A percentile compares a stretch with the other conserved stretches of the same genome.
Conservation (phyloP, 768 basidiomycete genomes). For the Vararia minispora region DNA sequence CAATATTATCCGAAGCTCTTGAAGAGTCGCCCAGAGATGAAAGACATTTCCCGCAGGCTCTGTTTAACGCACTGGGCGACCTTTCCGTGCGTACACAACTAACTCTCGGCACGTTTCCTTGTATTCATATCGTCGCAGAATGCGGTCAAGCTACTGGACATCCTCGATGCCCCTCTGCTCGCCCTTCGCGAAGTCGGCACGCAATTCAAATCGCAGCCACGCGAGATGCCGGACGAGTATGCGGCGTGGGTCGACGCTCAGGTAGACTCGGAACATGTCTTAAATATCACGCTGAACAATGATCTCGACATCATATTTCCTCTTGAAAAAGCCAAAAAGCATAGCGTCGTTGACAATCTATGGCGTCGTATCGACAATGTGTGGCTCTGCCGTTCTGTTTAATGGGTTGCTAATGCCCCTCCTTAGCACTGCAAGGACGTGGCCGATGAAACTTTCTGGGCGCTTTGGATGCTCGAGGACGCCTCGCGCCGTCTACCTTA, state of each 20-base stretch:
- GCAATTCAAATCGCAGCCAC: slow-evolving; percentile 36
- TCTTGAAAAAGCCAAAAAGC: slow-evolving; percentile 41
- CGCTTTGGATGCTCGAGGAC: slow-evolving; percentile 9
- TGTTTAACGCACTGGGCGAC: slow-evolving; percentile 79
- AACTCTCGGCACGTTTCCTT: neutral
- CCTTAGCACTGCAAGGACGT: slow-evolving; percentile 6
- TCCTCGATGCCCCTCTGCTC: slow-evolving; percentile 52
- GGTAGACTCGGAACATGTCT: slow-evolving; percentile 45
- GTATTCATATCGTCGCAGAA: slow-evolving; percentile 30
- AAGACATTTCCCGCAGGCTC: slow-evolving; percentile 63
- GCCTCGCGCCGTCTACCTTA: slow-evolving; percentile 8
- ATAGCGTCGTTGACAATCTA: slow-evolving; percentile 41
- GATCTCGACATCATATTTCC: slow-evolving; percentile 51
- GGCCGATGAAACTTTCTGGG: slow-evolving; percentile 5
- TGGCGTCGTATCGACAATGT: slow-evolving; percentile 58
- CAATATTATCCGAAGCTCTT: slow-evolving; percentile 58
- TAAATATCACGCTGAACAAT: slow-evolving; percentile 33
- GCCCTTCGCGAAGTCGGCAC: slow-evolving; percentile 45
- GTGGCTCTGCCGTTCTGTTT: slow-evolving; percentile 16
- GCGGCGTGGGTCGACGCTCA: slow-evolving; percentile 64
- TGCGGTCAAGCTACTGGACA: slow-evolving; percentile 51
- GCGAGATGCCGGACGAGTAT: slow-evolving; percentile 48
- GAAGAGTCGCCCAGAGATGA: slow-evolving; percentile 65
- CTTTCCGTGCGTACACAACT: slow-evolving; percentile 42
- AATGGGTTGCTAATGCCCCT: neutral